Evolutionary conservation across 1,284 basidiomycete genomes (phyloP), one percentile per base, ranked within the genome.

Genomic region (Fomitopsis palustris): DNA sequence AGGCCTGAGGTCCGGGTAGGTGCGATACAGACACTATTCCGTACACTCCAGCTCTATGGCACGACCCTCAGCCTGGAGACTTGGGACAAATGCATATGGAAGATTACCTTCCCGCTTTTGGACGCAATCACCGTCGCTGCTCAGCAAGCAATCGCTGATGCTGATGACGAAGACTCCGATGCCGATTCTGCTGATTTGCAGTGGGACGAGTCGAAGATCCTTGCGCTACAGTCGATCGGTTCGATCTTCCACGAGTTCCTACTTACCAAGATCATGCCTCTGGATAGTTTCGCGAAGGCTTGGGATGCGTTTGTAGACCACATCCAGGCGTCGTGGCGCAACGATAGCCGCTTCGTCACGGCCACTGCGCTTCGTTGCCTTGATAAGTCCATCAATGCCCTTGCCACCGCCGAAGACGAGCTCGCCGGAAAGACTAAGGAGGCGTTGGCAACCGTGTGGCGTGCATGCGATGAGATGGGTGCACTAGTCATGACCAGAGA

Each of bases 11-110:
- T 97, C 0, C 85, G 96, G 14, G 90, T 92, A 62, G 93, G 95
- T 2, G 94, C 96, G 3, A 96, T 98, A 59, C 94, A 97, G 72
- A 98, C 95, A 2, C 75, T 99, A 56, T 99, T 98, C 78, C 83
- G 95, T 45, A 94, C 95, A 0, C 84, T 98, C 73, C 93, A 96
- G 72, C 81, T 98, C 19, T 98, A 98, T 70, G 96, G 95, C 4
- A 84, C 86, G 10, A 90, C 88, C 2, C 78, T 98, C 51, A 88
- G 87, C 64, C 70, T 83, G 23, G 83, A 84, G 4, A 92, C 91
- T 0, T 99, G 96, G 97, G 85, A 91, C 53, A 83, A 92, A 56
- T 93, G 92, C 63, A 80, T 96, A 27, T 93, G 90, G 88, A 88
- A 92, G 67, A 85, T 98, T 54, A 85, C 93, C 10, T 95, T 97